Conservation (phyloP, 2,329 filamentous ascomycete genomes). For the Cladophialophora yegresii region DNA sequence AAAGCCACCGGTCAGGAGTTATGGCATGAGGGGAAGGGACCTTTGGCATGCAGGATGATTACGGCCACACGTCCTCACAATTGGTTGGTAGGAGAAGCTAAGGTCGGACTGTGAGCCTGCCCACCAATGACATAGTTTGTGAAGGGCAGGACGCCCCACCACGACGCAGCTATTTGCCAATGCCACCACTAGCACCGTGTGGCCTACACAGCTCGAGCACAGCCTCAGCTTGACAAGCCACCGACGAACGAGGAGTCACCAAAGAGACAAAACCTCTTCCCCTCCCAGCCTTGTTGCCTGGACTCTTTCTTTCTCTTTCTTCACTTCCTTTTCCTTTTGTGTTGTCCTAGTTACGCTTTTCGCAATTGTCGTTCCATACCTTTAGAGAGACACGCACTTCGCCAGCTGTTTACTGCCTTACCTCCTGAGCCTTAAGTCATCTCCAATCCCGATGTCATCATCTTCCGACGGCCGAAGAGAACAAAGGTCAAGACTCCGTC, state of each 20-base stretch:
- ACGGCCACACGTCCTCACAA: background rate
- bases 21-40: background rate
- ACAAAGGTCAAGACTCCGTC: background rate
- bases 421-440: background rate
- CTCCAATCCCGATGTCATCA: background rate
- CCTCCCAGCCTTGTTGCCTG: conserved; percentile 13
- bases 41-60: background rate
- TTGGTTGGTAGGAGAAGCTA: background rate
- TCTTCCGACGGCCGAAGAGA: background rate
- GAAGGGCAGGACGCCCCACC: background rate
- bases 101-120: too few species aligned
- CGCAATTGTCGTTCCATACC: background rate
- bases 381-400: background rate
- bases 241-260: background rate
- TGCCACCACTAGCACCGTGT: background rate
- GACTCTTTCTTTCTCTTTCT: background rate
- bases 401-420: background rate
- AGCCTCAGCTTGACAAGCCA: background rate
- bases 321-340: background rate
- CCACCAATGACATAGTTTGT: background rate
- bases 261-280: conserved; percentile 3
- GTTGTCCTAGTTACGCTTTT: background rate
- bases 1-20: background rate
- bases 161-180: background rate
- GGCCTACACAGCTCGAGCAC: background rate